Conservation (phyloP, 2,329 filamentous ascomycete genomes). For the Alternaria arborescens region DNA sequence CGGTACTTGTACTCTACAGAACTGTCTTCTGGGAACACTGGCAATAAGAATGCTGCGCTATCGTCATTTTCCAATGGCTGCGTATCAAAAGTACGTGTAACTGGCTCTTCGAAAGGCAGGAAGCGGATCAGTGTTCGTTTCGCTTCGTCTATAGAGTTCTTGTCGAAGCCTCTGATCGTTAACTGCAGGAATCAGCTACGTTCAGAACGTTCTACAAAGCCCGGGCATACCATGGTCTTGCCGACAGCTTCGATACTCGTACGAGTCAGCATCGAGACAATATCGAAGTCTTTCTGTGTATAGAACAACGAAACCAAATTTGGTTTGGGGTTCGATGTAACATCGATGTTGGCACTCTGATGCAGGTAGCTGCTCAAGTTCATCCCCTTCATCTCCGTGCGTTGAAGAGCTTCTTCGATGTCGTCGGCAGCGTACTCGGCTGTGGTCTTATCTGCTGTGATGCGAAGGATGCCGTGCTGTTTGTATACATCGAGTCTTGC, state of each 20-base stretch:
- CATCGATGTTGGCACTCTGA: slow-evolving; percentile 17
- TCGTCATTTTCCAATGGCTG: slow-evolving; percentile 23
- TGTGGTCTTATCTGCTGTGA: slow-evolving; percentile 49
- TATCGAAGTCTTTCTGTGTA: slow-evolving; percentile 24
- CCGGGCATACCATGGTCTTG: slow-evolving; percentile 28
- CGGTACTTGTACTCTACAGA: slow-evolving; percentile 37
- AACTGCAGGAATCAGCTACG: slow-evolving; percentile 29
- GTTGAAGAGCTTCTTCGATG: slow-evolving; percentile 36
- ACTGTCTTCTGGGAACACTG: slow-evolving; percentile 26
- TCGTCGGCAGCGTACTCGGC: slow-evolving; percentile 49
- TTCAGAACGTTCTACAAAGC: neutral
- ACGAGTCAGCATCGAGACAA: slow-evolving; percentile 33
- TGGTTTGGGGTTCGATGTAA: slow-evolving; percentile 6
- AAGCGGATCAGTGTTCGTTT: slow-evolving; percentile 39
- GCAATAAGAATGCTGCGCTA: slow-evolving; percentile 26
- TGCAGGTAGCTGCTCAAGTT: slow-evolving; percentile 34
- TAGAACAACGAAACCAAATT: slow-evolving; percentile 22
- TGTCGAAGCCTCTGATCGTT: slow-evolving; percentile 38
- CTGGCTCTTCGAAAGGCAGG: slow-evolving; percentile 31
- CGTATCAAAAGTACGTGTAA: slow-evolving; percentile 28
- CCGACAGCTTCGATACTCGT: slow-evolving; percentile 30
- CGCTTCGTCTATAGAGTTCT: slow-evolving; percentile 37
- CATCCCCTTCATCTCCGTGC: slow-evolving; percentile 26
- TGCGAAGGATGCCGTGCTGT: slow-evolving; percentile 41
- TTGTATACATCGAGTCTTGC: slow-evolving; percentile 42